Evolutionary conservation across 2,329 filamentous ascomycete genomes (phyloP), one percentile per base, ranked within the genome.

Genomic region (Fusarium albidum): DNA sequence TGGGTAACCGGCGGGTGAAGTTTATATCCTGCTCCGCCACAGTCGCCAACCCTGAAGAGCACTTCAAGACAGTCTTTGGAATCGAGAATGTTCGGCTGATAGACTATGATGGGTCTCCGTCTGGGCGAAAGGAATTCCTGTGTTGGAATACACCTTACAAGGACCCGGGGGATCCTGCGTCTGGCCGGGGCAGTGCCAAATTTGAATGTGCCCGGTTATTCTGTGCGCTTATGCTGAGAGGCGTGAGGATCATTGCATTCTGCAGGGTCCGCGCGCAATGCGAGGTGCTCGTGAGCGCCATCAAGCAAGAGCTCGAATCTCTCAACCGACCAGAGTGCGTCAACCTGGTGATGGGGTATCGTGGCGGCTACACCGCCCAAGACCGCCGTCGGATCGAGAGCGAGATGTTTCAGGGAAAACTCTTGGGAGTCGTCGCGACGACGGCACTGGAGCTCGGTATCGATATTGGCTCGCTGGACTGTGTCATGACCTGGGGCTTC

Each of bases 131-230:
- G 70, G 94, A 98, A 67, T 98, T 98, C 52, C 69, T 99, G 7
- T 98, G 93, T 72, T 99, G 95, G 95, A 98, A 99, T 66, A 97
- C 94, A 0, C 95, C 95, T 0, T 96, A 86, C 73, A 96, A 92
- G 70, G 94, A 97, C 63, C 92, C 94, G 0, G 83, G 82, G 1
- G 94, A 98, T 72, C 90, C 92, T 9, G 86, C 89, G 0, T 96
- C 91, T 65, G 94, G 95, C 2, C 85, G 95, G 52, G 91, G 91
- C 12, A 91, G 91, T 69, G 87, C 88, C 4, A 86, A 96, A 70
- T 82, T 85, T 5, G 94, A 99, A 73, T 90, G 91, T n/a, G 92
- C 95, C 2, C 87, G 90, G 35, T 76, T 99, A 1, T 96, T 99
- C 68, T 96, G 92, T 65, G 90, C 96, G 67, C 79, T 99, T 3